Base-by-base conservation (phyloP, 352 stramenopile species). In the Globisporangium radiosum region DNA sequence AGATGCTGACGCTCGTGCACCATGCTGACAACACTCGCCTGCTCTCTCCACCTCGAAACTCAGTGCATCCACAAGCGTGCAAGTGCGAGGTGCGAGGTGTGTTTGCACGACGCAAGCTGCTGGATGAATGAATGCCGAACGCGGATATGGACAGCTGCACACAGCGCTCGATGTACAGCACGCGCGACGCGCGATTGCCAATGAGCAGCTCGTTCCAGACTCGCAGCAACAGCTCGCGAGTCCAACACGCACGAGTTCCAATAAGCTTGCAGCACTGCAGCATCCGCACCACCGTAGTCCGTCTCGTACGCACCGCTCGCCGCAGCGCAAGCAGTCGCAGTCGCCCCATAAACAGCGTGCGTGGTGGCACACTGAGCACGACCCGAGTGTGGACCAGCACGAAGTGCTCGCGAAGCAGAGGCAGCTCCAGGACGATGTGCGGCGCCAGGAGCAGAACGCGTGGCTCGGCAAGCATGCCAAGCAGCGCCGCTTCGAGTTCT, bases 381-480 rank as follows among this genome's bases (percentile, higher is more conserved):
- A 73, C 25, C 47, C 62, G 19, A 55, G 38, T 8, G 57, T 52
- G 47, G 45, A 58, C 25, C 60, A 47, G 1, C 45, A 49, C 4
- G 52, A 56, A 11, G 64, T 50, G 14, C 53, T 72, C 9, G 73
- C 68, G 9, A 69, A 56, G 15, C 64, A 77, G 47, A 75, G 62
- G 0, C 62, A 62, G 7, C 57, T 76, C 7, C 68, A 78, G 47
- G 73, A 89, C 53, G 76, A 88, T 38, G 58, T 88, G 59, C 65
- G 73, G 25, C 71, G 73, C 11, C 71, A 77, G n/a, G 71, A 90
- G 44, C 78, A 88, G 70, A 87, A 88, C 49, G 64, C 61, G 19
- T 90, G 82, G 82, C 66, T 92, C 25, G 75, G 73, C 9, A 85
- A 86, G 40, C 75, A 77, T 57, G 78, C 77, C 59, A 90, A 88